Evolutionary conservation across 495 filamentous ascomycete species (phyloP).

Genomic region (Articulospora tetracladia): DNA sequence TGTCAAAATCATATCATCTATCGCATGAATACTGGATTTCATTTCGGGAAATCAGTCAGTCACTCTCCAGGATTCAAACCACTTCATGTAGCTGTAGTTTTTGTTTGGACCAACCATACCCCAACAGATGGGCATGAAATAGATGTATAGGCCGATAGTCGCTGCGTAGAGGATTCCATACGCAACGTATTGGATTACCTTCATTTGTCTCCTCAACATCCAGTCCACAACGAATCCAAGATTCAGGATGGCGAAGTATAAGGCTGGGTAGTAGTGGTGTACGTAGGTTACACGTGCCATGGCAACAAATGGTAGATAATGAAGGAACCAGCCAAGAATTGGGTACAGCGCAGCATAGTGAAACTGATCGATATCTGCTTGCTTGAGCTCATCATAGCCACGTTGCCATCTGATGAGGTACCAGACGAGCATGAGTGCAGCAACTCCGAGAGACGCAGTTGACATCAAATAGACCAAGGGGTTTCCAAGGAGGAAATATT

Average conservation of each 20-base stretch:
- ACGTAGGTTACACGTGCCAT: constrained; percentile 99
- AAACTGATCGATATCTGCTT: constrained; percentile 80
- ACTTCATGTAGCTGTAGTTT: constrained; percentile 90
- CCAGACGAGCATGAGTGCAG: constrained; percentile 70
- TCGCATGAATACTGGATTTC: neutral
- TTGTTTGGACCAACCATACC: constrained; percentile 84
- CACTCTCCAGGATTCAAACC: constrained; percentile 70
- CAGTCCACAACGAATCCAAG: constrained; percentile 90
- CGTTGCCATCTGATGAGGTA: constrained; percentile 96
- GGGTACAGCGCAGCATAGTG: constrained; percentile 93
- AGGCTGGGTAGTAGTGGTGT: constrained; percentile 98
- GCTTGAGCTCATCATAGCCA: constrained; percentile 80
- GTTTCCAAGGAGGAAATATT: constrained; percentile 98
- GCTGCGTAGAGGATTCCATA: constrained; percentile 69
- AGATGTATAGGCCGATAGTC: constrained; percentile 74
- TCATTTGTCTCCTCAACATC: constrained; percentile 58
- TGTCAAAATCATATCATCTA: neutral
- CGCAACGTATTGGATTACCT: constrained; percentile 54
- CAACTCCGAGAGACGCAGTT: constrained; percentile 69
- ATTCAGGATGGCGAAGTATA: constrained; percentile 92
- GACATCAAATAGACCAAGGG: constrained; percentile 95
- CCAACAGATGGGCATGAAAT: constrained; percentile 94
- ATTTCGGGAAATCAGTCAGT: constrained; percentile 43
- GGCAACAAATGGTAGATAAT: constrained; percentile 91
- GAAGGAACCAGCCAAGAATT: constrained; percentile 88